Base-by-base conservation (phyloP, 306 rosid genomes). In the Fragaria ananassa region DNA sequence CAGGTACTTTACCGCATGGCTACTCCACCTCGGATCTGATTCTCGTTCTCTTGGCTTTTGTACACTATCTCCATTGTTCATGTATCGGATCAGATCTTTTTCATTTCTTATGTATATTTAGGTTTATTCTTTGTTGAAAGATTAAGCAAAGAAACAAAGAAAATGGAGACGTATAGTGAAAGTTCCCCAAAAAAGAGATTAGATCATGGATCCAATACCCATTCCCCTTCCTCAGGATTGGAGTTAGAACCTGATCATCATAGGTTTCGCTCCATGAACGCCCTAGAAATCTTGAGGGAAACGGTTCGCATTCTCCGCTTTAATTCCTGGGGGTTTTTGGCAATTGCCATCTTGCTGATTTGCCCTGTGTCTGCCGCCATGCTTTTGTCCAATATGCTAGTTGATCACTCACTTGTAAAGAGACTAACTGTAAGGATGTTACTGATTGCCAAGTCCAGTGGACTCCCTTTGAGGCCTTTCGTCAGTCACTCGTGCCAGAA, bases 361-460 rank as follows among this genome's bases (percentile, higher is more conserved):
- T 92, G 96, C 67, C 99, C 99, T 0, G 90, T 92, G 50, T 85
- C 96, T 53, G 93, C 98, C 53, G 93, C 98, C 23, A 83, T 91
- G 71, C 80, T 89, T 66, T 81, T 96, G 70, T 89, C 99, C 6
- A 91, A 91, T 81, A 77, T 86, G 12, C 75, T 89, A 56, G 89
- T 91, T n/a, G 92, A 92, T 82, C 85, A 81, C 18, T 83, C 93
- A 14, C 74, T 86, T 66, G 93, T 88, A 68, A 88, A 80, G 86
- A 91, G 71, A 71, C 86, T 96, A 9, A 85, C 89, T 34, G 27
- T 93, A 72, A 84, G 96, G 78, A 86, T 96, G 76, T 72, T 91
- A 83, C 74, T 96, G 78, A 82, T 96, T 76, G 96, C 96, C 12
- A 88, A 87, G 74, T 77, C 93, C 70, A 91, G 97, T 81, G 98